Evolutionary conservation across 2,329 filamentous ascomycete species (phyloP), one percentile per base, ranked within the genome.

Genomic region (Camptophora hylomeconis): DNA sequence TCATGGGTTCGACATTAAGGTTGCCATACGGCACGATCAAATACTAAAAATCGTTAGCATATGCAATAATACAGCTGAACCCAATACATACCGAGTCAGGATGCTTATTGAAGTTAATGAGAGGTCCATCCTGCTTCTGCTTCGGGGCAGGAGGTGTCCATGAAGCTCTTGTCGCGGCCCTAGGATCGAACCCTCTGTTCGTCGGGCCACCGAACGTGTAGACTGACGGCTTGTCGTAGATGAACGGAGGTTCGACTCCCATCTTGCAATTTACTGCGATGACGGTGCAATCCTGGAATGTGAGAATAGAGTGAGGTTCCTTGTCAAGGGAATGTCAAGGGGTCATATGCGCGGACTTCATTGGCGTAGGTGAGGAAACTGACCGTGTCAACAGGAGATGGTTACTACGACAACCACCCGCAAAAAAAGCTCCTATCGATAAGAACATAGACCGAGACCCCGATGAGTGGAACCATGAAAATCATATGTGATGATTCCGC

Each of bases 51-150:
- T 34, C 29, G 24, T 37, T 16, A 33, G 33, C 25, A 11, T 13
- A 12, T 18, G 18, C 10, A 31, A 17, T 23, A 34, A 23, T 5
- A 24, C 11, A 5, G 7, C 10, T 13, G 6, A 22, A 20, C 11
- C 13, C 15, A 16, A 7, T 11, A 59, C 73, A 48, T 66, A 83
- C 77, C 11, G 57, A 57, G 47, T 94, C 84, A 2, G 86, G 84
- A 53, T 93, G 86, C 33, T 71, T 68, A 53, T 92, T 89, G 63
- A 93, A 79, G 35, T 78, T 69, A 38, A 94, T 58, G 39, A 92
- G 58, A 8, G 83, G 84, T 0, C 83, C 84, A 30, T 80, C 65
- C 24, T 65, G 68, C 63, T 79, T 77, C 46, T 67, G 75, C 15
- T 57, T 62, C 21, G 53, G 50, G 11, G 69, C 61, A 30, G 71